A percentile compares a stretch with the other conserved stretches of the same genome.
Conservation (phyloP, 2,329 filamentous ascomycete genomes). For the Cryphonectria radicalis region DNA sequence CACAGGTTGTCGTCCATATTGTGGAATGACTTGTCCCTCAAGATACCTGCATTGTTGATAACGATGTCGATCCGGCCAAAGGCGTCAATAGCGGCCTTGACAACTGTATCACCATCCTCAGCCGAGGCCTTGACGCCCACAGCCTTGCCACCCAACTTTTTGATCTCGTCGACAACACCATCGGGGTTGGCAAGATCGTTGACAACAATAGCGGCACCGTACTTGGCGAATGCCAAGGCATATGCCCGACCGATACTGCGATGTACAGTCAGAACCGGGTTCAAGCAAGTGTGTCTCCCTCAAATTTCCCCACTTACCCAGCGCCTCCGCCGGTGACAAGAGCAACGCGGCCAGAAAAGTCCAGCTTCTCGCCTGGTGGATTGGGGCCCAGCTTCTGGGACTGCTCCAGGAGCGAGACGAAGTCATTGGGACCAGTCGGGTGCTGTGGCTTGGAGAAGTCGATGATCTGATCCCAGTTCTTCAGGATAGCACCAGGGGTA, state of each 20-base stretch:
- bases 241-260: slow-evolving; percentile 85
- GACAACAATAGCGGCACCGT: slow-evolving; percentile 84
- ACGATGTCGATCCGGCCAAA: slow-evolving; percentile 94
- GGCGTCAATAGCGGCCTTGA: slow-evolving; percentile 91
- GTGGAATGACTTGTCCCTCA: slow-evolving; percentile 95
- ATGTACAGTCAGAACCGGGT: slow-evolving; percentile 23
- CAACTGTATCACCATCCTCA: slow-evolving; percentile 87
- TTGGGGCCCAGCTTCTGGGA: slow-evolving; percentile 78
- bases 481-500: slow-evolving; percentile 84
- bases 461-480: slow-evolving; percentile 85
- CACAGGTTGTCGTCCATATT: slow-evolving; percentile 97
- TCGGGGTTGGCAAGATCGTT: slow-evolving; percentile 97
- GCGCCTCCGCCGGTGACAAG: slow-evolving; percentile 87
- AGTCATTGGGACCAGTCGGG: slow-evolving; percentile 84
- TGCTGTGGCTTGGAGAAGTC: slow-evolving; percentile 87
- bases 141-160: slow-evolving; percentile 85
- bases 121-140: slow-evolving; percentile 92
- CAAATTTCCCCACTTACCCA: slow-evolving; percentile 53
- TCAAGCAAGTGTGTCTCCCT: not conserved
- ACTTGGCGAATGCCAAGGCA: slow-evolving; percentile 79
- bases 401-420: slow-evolving; percentile 82
- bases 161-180: slow-evolving; percentile 88
- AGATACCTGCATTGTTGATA: slow-evolving; percentile 97
- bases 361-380: slow-evolving; percentile 71
- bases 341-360: slow-evolving; percentile 84